phyloP scores from a whole-genome alignment of 352 stramenopile genomes.

The Phytophthora quininea region DNA sequence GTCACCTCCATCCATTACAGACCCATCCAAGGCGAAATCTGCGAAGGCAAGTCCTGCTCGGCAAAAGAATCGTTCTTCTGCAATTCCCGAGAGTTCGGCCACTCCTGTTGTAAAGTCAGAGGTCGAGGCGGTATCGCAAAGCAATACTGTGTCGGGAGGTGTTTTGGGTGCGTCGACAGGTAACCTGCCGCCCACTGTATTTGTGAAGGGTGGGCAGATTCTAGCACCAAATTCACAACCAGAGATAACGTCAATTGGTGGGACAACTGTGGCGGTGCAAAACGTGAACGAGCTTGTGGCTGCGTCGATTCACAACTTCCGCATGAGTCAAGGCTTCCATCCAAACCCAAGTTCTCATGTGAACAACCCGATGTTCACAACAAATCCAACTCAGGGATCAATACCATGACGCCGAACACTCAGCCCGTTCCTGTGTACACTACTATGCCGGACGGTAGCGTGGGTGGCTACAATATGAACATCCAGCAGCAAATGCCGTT shows the following conservation, averaged over 20 bases:
- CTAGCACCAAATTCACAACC: slow-evolving; percentile 27
- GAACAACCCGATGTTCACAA: slow-evolving; percentile 33
- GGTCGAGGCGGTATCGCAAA: slow-evolving; percentile 22
- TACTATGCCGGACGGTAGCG: slow-evolving; percentile 39
- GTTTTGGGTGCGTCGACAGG: slow-evolving; percentile 1
- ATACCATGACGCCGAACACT: slow-evolving; percentile 17
- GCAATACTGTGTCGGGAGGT: slow-evolving; percentile 12
- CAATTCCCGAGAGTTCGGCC: slow-evolving; percentile 3
- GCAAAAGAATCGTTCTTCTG: slow-evolving; percentile 38
- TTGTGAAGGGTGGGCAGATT: slow-evolving; percentile 32
- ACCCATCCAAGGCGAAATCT: slow-evolving; percentile 43
- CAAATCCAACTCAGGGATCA: slow-evolving; percentile 35
- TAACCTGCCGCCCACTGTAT: slow-evolving; percentile 26
- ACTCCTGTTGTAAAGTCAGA: slow-evolving; percentile 29
- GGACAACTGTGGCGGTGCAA: slow-evolving; percentile 25
- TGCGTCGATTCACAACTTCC: slow-evolving; percentile 78
- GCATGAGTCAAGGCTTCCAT: slow-evolving; percentile 68
- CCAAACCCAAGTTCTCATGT: slow-evolving; percentile 29
- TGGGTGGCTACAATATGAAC: slow-evolving; percentile 42
- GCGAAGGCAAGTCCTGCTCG: slow-evolving; percentile 45
- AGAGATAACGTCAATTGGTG: slow-evolving; percentile 22
- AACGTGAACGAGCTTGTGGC: slow-evolving; percentile 74
- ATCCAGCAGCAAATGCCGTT: slow-evolving; percentile 23
- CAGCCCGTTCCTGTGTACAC: slow-evolving; percentile 46
- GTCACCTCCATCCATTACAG: slow-evolving; percentile 20